Evolutionary conservation across 306 rosid species (phyloP).

Genomic region (Dryas alaskensis): DNA sequence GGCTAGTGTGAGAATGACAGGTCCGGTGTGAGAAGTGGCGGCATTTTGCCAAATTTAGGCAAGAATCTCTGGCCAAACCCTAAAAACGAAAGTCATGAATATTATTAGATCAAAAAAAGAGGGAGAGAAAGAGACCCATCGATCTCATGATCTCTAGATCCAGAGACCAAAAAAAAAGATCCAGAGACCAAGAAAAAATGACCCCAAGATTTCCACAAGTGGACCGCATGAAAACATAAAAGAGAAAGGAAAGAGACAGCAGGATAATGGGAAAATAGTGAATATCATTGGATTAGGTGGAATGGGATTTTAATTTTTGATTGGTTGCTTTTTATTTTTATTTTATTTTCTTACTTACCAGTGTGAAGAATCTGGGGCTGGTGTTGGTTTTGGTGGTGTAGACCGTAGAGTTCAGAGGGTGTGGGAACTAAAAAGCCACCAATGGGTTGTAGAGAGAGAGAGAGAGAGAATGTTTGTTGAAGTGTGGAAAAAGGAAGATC

Average conservation of each 20-base stretch:
- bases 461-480: background rate
- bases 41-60: constrained; percentile 47
- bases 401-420: constrained; percentile 1
- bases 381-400: constrained; percentile 23
- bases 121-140: constrained; percentile 5
- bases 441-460: constrained; percentile 19
- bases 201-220: background rate
- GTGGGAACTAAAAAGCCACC: constrained; percentile 36
- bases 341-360: constrained; percentile 6
- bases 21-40: constrained; percentile 21
- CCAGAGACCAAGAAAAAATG: background rate
- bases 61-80: constrained; percentile 29
- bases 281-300: background rate
- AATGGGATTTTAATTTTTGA: background rate
- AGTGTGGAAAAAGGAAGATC: constrained; percentile 14
- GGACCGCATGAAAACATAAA: background rate
- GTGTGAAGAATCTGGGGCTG: constrained; percentile 7
- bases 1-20: constrained; percentile 26
- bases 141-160: constrained; percentile 32
- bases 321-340: background rate
- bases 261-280: background rate
- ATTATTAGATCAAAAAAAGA: no score
- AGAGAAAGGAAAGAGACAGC: background rate
- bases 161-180: background rate
- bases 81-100: background rate